These are phyloP conservation scores for Penicillium crystallinum DNA, from an alignment of 495 filamentous ascomycete genomes.

Conservation along the genomic window DNA sequence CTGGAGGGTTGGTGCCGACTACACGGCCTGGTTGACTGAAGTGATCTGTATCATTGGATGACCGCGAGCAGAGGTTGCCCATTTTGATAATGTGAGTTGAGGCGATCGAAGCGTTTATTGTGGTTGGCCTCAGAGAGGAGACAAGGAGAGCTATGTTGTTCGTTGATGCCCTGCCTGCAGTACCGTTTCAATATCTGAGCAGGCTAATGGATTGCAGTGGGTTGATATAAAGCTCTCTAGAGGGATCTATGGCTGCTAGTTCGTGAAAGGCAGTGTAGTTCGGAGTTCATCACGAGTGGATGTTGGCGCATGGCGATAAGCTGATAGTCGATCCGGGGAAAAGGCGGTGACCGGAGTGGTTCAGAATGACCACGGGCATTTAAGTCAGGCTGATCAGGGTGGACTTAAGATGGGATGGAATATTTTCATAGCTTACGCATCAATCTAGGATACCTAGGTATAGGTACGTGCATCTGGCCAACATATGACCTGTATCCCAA, in stretches of 20 bases:
- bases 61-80: constrained; percentile 71
- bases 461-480: too few relatives aligned
- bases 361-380: too few relatives aligned
- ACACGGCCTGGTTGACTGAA: constrained; percentile 62
- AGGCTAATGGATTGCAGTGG: background rate
- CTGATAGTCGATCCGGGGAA: constrained; percentile 23
- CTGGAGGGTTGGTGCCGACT: constrained; percentile 34
- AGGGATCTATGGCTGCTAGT: background rate
- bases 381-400: too few relatives aligned
- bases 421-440: too few relatives aligned
- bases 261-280: background rate
- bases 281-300: background rate
- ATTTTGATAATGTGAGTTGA: constrained; percentile 36
- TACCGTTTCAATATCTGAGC: too few relatives aligned
- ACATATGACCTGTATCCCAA: background rate
- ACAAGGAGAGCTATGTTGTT: background rate
- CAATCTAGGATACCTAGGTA: too few relatives aligned
- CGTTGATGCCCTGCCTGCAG: background rate
- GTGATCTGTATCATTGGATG: constrained; percentile 45
- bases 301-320: constrained; percentile 5
- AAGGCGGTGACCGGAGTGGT: constrained; percentile 9
- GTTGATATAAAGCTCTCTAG: background rate
- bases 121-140: background rate
- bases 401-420: too few relatives aligned
- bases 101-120: background rate